These are phyloP conservation scores for Didymosphaeria variabile DNA, from an alignment of 2,329 filamentous ascomycete genomes.

Conservation along the genomic window DNA sequence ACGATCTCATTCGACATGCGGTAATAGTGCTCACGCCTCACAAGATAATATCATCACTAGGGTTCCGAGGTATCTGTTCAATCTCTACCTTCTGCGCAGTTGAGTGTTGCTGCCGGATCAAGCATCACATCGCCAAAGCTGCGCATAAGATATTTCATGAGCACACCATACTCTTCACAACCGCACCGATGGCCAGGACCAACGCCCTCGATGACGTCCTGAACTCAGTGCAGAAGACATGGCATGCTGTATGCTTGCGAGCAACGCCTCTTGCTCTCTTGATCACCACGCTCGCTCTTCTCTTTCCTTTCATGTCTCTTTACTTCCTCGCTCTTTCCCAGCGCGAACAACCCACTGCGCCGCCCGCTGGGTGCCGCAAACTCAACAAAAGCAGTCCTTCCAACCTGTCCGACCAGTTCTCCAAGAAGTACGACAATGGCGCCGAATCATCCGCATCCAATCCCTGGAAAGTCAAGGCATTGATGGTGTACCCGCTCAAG, in stretches of 20 bases:
- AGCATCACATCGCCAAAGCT: not conserved
- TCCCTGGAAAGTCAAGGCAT: constrained; percentile 66
- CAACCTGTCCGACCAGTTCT: constrained; percentile 66
- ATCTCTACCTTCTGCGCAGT: too few species aligned
- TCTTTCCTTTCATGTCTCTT: constrained; percentile 34
- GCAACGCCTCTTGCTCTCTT: constrained; percentile 26
- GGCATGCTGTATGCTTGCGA: constrained; percentile 23
- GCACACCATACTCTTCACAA: constrained; percentile 2
- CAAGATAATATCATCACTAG: not conserved
- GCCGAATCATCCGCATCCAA: constrained; percentile 35
- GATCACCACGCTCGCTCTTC: constrained; percentile 23
- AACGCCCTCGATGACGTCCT: constrained; percentile 30
- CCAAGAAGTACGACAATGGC: constrained; percentile 57
- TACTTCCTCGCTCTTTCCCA: constrained; percentile 37
- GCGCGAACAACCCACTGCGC: constrained; percentile 28
- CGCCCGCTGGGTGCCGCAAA: constrained; percentile 60
- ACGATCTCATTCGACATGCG: not conserved
- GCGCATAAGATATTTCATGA: not conserved
- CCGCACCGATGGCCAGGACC: constrained; percentile 23
- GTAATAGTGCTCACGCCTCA: not conserved
- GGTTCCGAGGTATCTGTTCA: not conserved
- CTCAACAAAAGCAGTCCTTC: constrained; percentile 59
- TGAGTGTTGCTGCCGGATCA: not conserved
- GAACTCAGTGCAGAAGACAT: constrained; percentile 19
- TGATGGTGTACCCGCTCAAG: constrained; percentile 85